Evolutionary conservation across 805 yeast species (phyloP), one percentile per base, ranked within the genome.

Genomic region (Jamesozyma rosinii): DNA sequence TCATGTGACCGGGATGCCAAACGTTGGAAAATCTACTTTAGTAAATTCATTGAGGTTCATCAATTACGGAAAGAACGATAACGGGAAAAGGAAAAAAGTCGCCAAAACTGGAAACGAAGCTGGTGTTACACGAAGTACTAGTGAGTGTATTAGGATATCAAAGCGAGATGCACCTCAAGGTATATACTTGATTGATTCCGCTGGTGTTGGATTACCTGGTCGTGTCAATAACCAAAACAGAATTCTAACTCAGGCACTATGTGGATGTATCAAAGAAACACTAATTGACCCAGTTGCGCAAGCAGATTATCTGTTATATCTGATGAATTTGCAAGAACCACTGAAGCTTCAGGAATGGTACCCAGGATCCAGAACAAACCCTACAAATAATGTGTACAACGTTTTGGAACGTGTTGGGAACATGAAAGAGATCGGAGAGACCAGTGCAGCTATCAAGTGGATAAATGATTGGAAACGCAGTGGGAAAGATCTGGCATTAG

Each of bases 11-110:
- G 98, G 98, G 0, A 84, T 92, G 92, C 98, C 98, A 1, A 92
- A 92, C 59, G 95, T 88, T n/a, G 98, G 98, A 0, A 92, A 92
- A 62, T 83, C 95, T 11, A 83, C 96, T 0, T 59, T 92, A 38
- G 81, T 89, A 22, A 92, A 92, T 55, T 70, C 81, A 0, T 64
- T 89, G 40, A 65, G 96, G 45, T 65, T 65, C 6, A 70, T 72
- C 2, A 63, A 57, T 39, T 31, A 34, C 26, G 55, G 61, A 1
- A 46, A 55, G 5, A 54, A 51, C 29, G 44, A 45, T 24, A 40
- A 35, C 3, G 45, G 34, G 9, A 58, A 55, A 17, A 58, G 54
- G 19, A 66, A 69, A 43, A 83, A 83, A 53, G 97, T 85, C 1
- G 96, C 95, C 0, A 65, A 66, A 41, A 86, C 95, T 0, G 95